Base-by-base conservation (phyloP, 2,329 filamentous ascomycete genomes). In the Dendrostoma leiphaemia region DNA sequence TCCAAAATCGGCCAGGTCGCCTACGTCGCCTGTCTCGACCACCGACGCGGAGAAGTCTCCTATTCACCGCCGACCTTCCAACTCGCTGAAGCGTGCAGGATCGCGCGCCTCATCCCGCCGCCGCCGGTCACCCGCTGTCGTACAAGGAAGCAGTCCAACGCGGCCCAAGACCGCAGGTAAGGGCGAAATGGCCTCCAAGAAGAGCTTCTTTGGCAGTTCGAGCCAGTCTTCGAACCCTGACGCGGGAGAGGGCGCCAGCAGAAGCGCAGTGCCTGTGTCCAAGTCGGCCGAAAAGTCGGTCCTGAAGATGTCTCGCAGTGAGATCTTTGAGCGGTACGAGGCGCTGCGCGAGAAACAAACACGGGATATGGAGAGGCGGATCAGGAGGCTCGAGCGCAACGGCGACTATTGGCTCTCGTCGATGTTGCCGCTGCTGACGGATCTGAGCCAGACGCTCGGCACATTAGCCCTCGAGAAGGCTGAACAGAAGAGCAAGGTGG, bases 361-460 rank as follows among this genome's bases (percentile, higher is more conserved):
- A 4, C 44, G 43, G 5, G 78, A 81, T 35, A 74, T 80, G 65
- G 76, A 79, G 58, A 69, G 68, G 10, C 72, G 78, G 1, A 63
- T 81, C 12, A 70, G 71, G 6, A 67, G 69, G 15, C 68, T 81
- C 2, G 78, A 81, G 64, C 68, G 69, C 15, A 75, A 76, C 46
- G 72, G 74, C 37, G 75, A 80, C 35, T 64, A 74, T 3, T 75
- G 74, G 71, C 63, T 76, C 38, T 67, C 71, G 13, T 71, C 75
- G 2, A 62, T 81, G 24, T 65, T 74, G 2, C 73, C 76, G 4
- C 67, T 80, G 4, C 64, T 80, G 35, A 71, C 77, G 32, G 73
- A 70, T 29, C 66, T 80, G 29, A 73, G 74, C 60, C 65, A 68
- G 21, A 67, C 66, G 6, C 62, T 76, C 21, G 65, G 37, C 3